Evolutionary conservation across 176 grass and related monocot genomes (phyloP).

Genomic region (Oropetium thomaeum): DNA sequence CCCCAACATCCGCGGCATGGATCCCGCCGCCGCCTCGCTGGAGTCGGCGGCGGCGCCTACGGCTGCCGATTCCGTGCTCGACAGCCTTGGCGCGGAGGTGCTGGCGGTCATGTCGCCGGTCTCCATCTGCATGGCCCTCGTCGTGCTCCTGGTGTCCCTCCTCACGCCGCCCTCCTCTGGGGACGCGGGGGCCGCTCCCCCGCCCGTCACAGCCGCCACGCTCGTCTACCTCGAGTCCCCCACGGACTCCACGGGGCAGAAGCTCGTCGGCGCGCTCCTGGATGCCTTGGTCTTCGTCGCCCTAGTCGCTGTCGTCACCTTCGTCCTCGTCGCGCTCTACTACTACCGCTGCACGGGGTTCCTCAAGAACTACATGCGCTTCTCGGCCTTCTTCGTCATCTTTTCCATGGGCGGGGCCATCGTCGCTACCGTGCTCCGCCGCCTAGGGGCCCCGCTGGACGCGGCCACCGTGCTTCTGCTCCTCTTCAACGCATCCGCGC

Average conservation of each 20-base stretch:
- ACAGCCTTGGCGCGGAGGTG: constrained; percentile 76
- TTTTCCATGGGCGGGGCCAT: constrained; percentile 90
- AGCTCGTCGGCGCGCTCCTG: constrained; percentile 77
- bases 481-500: constrained; percentile 68
- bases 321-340: constrained; percentile 83
- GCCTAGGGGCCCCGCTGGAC: constrained; percentile 59
- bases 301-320: constrained; percentile 70
- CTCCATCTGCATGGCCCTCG: constrained; percentile 95
- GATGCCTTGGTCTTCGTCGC: constrained; percentile 83
- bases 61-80: constrained; percentile 50
- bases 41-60: background rate
- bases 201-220: constrained; percentile 67
- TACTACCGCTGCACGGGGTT: constrained; percentile 95
- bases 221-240: constrained; percentile 78
- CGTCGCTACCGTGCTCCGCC: constrained; percentile 55
- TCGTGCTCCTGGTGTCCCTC: constrained; percentile 80
- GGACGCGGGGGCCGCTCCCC: constrained; percentile 19
- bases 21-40: constrained; percentile 35
- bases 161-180: constrained; percentile 46
- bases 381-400: constrained; percentile 96
- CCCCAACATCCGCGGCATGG: constrained; percentile 42
- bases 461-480: constrained; percentile 62
- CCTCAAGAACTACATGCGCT: constrained; percentile 96
- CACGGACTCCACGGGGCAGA: constrained; percentile 58
- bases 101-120: constrained; percentile 87